A percentile compares a stretch with the other conserved stretches of the same genome.
These are phyloP conservation scores for Fusarium setosum DNA, from an alignment of 2,329 filamentous ascomycete species.

Conservation along the genomic window DNA sequence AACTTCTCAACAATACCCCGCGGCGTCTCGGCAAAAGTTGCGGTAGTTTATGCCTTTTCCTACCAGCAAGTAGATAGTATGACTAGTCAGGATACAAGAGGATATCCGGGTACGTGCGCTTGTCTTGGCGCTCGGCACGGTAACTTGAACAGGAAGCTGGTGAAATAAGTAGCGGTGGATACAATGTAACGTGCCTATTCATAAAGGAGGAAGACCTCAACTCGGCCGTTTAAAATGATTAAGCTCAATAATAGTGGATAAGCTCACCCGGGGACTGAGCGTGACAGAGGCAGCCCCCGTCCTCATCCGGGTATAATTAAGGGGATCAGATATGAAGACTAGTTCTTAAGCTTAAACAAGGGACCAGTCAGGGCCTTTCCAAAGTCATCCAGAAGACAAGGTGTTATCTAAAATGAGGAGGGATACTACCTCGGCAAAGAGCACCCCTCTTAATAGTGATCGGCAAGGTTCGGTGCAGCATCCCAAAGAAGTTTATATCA, in stretches of 20 bases:
- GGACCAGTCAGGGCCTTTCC: too few relatives aligned
- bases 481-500: not conserved
- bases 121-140: slow-evolving; percentile 27
- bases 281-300: too few relatives aligned
- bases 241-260: not conserved
- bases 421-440: not conserved
- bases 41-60: not conserved
- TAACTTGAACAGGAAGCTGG: slow-evolving; percentile 33
- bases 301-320: too few relatives aligned
- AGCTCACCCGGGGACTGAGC: too few relatives aligned
- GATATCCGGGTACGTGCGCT: not conserved
- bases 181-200: slow-evolving; percentile 14
- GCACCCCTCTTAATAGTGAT: not conserved
- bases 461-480: not conserved
- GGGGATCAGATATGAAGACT: too few relatives aligned
- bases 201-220: not conserved
- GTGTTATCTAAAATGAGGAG: too few relatives aligned
- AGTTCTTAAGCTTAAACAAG: too few relatives aligned
- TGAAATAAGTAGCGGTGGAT: slow-evolving; percentile 7
- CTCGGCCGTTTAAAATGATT: not conserved
- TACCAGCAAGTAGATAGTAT: not conserved
- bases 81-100: not conserved
- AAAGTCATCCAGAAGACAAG: too few relatives aligned
- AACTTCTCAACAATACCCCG: not conserved
- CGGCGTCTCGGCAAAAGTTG: slow-evolving; percentile 7